Percentiles rank a stretch among this genome's conserved stretches.
Evolutionary conservation across 345 rosid species (phyloP).

Genomic region (Eutrema heterophyllum): DNA sequence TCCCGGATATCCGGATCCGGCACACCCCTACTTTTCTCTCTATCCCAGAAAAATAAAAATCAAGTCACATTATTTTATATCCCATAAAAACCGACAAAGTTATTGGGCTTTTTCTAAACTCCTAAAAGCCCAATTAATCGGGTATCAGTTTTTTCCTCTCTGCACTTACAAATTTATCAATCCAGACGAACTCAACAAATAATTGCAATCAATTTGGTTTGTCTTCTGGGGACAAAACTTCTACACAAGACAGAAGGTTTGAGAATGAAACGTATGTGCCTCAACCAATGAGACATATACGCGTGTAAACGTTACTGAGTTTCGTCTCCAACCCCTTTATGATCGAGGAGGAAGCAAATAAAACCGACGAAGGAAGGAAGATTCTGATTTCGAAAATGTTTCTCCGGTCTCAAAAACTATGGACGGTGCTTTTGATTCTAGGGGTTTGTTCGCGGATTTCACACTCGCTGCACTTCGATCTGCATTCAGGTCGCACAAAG

Average conservation of each 20-base stretch:
- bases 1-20: too few species aligned
- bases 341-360: not conserved
- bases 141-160: too few species aligned
- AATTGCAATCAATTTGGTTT: not conserved
- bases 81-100: too few species aligned
- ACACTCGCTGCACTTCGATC: constrained; percentile 65
- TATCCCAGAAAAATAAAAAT: too few species aligned
- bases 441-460: constrained; percentile 32
- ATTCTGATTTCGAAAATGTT: constrained; percentile 8
- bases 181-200: too few species aligned
- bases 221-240: not conserved
- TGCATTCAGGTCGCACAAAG: constrained; percentile 75
- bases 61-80: too few species aligned
- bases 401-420: constrained; percentile 18
- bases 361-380: not conserved
- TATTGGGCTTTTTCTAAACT: too few species aligned
- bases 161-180: too few species aligned
- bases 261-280: not conserved
- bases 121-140: too few species aligned
- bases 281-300: not conserved
- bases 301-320: not conserved
- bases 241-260: not conserved
- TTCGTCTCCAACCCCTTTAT: not conserved
- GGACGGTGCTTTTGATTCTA: constrained; percentile 23
- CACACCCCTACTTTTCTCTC: too few species aligned